phyloP scores from a whole-genome alignment of 1,284 basidiomycete genomes.

The Pulchroboletus neoregius region DNA sequence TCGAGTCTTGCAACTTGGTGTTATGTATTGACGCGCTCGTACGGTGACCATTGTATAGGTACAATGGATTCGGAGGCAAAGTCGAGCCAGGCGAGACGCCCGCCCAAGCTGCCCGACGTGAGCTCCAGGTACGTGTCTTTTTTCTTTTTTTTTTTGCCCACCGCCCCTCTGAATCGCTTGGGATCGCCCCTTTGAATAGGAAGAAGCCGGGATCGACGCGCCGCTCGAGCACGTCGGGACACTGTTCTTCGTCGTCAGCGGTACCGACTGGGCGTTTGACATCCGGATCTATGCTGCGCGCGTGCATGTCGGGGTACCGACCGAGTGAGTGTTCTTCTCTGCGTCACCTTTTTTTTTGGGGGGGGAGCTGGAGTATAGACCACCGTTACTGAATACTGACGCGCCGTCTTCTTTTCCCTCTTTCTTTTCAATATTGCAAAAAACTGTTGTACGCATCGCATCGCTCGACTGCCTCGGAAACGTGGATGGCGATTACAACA shows the following conservation, averaged over 20 bases:
- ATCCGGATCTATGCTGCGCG: constrained; percentile 64
- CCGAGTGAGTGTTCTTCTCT: constrained; percentile 46
- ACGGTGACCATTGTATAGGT: constrained; percentile 32
- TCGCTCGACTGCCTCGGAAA: no score
- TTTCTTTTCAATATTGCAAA: not conserved
- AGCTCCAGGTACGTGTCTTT: constrained; percentile 35
- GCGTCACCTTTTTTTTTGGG: no score
- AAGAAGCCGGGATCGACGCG: constrained; percentile 72
- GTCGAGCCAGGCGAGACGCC: constrained; percentile 42
- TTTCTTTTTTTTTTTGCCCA: no score
- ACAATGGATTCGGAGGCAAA: constrained; percentile 52
- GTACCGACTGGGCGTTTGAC: constrained; percentile 54
- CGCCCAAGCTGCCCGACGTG: constrained; percentile 39
- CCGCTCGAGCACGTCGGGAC: constrained; percentile 55
- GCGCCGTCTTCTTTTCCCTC: not conserved
- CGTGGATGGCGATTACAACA: constrained; percentile 10
- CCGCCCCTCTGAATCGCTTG: not conserved
- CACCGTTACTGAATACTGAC: not conserved
- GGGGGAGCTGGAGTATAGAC: not conserved
- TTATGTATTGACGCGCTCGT: not conserved
- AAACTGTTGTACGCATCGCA: not conserved
- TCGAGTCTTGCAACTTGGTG: not conserved
- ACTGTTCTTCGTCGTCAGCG: constrained; percentile 55
- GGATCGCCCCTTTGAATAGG: constrained; percentile 42
- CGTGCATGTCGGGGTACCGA: constrained; percentile 47